Conservation (phyloP, 75 land plant species). For the Picea sitchensis region DNA sequence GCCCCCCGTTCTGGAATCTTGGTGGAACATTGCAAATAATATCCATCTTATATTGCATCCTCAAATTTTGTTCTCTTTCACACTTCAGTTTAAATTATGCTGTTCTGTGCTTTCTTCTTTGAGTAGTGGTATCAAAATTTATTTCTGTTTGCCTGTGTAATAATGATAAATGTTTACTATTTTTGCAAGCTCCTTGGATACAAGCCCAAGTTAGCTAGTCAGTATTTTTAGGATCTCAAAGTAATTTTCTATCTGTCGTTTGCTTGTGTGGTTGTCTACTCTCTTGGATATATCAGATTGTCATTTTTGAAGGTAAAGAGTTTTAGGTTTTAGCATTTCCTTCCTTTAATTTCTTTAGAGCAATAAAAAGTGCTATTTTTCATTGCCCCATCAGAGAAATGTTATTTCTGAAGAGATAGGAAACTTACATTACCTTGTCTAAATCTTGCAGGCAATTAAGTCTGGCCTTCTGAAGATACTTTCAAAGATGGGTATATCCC, state of each 20-base stretch:
- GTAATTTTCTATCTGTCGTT: background rate
- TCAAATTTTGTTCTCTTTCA: no score
- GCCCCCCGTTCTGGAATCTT: no score
- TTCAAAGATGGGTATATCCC: conserved; percentile 98
- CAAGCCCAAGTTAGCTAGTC: background rate
- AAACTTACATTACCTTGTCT: background rate
- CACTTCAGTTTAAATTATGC: no score
- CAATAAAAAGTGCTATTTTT: background rate
- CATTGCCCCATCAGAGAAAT: background rate
- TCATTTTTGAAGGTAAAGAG: background rate
- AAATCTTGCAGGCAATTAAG: conserved; percentile 67
- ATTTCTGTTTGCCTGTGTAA: no score
- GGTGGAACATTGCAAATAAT: no score
- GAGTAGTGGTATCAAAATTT: no score
- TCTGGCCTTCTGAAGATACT: conserved; percentile 92
- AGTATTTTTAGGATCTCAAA: background rate
- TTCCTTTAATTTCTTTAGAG: background rate
- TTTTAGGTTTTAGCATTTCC: background rate
- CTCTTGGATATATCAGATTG: background rate
- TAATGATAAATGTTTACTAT: no score
- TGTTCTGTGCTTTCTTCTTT: no score
- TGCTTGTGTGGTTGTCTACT: background rate
- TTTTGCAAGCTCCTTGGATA: no score
- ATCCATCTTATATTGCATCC: no score
- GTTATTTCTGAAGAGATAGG: background rate